Conservation (phyloP, 345 rosid species). For the Populus simonii region DNA sequence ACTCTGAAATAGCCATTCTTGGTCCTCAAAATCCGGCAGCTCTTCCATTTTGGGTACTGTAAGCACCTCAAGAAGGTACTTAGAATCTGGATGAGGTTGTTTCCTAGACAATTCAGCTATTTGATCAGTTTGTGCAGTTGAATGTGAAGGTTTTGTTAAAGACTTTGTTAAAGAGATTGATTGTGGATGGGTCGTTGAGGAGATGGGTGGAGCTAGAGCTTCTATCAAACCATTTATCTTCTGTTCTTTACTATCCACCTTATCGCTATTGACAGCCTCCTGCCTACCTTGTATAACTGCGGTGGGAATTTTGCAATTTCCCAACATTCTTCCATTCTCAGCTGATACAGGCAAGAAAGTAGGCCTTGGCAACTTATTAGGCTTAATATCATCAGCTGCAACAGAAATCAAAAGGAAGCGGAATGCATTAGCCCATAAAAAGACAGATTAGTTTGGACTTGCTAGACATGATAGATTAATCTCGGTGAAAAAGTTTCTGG, state of each 20-base stretch:
- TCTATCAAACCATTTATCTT: slow-evolving; percentile 15
- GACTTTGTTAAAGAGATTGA: slow-evolving; percentile 6
- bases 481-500: not conserved
- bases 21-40: slow-evolving; percentile 43
- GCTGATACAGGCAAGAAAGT: not conserved
- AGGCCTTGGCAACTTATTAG: slow-evolving; percentile 11
- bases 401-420: slow-evolving; percentile 5
- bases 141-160: slow-evolving; percentile 19
- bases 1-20: slow-evolving; percentile 59
- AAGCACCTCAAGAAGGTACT: slow-evolving; percentile 54
- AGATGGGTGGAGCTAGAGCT: not conserved
- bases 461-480: not conserved
- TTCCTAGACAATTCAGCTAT: slow-evolving; percentile 35
- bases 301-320: slow-evolving; percentile 5
- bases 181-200: not conserved
- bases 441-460: not conserved
- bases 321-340: slow-evolving; percentile 26
- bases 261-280: slow-evolving; percentile 6
- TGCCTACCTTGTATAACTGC: not conserved
- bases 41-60: slow-evolving; percentile 58
- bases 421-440: not conserved
- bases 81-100: slow-evolving; percentile 69
- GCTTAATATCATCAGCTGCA: slow-evolving; percentile 16
- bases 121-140: slow-evolving; percentile 35
- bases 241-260: not conserved